phyloP scores from a whole-genome alignment of 1,284 basidiomycete species.

The Marasmius fiardii region DNA sequence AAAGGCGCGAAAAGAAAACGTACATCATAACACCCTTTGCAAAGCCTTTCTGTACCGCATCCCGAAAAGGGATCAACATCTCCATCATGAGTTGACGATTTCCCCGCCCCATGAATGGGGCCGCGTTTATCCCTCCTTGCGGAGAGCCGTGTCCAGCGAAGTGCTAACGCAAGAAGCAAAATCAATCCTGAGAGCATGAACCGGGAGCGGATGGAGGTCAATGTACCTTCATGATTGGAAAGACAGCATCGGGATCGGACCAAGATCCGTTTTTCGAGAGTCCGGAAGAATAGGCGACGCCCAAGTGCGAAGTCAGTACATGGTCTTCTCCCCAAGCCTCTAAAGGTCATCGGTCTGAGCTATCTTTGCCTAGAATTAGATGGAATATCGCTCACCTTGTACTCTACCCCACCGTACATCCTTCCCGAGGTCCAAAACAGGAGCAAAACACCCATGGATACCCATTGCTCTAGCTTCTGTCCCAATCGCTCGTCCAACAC shows the following conservation, averaged over 20 bases:
- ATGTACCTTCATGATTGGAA: constrained; percentile 25
- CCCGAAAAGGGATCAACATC: constrained; percentile 27
- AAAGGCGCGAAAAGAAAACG: not conserved
- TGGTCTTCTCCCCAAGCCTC: constrained; percentile 27
- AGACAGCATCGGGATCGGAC: constrained; percentile 24
- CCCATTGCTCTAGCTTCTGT: constrained; percentile 26
- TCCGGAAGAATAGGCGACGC: constrained; percentile 24
- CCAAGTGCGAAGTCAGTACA: constrained; percentile 25
- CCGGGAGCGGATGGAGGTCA: not conserved
- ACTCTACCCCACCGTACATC: constrained; percentile 27
- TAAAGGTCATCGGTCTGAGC: constrained; percentile 5
- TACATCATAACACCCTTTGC: constrained; percentile 28
- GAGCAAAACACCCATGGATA: constrained; percentile 26
- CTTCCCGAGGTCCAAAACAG: constrained; percentile 27
- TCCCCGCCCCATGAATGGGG: constrained; percentile 25
- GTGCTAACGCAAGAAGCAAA: constrained; percentile 19
- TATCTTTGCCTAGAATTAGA: not conserved
- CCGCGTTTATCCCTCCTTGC: constrained; percentile 25
- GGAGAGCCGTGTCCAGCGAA: constrained; percentile 28
- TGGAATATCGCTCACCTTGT: constrained; percentile 16
- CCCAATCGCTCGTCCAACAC: constrained; percentile 25
- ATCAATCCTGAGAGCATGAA: not conserved
- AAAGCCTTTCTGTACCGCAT: constrained; percentile 23
- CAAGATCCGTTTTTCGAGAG: constrained; percentile 24
- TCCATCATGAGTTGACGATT: constrained; percentile 23